Base-by-base conservation (phyloP, 2,329 filamentous ascomycete species). In the Leptographium radiaticola region DNA sequence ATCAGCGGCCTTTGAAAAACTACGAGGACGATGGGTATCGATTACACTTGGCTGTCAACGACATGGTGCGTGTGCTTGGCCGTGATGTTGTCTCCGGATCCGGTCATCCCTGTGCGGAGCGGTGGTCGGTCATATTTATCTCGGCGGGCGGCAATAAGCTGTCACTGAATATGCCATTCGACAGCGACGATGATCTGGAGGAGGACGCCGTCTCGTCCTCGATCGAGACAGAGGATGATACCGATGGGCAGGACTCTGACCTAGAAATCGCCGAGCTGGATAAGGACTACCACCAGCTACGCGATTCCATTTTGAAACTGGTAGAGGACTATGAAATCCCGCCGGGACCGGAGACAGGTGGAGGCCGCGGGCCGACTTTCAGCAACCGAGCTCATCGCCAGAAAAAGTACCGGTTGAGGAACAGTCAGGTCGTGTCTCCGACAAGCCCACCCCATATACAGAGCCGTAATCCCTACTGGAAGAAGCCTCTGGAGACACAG, bases 281-380 rank as follows among this genome's bases (percentile, higher is more conserved):
- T 65, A 87, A 86, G 61, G 86, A 89, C 62, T 89, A 90, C 60
- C 86, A 89, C 63, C 84, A 87, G 58, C 70, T 94, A 5, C 84
- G 90, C 55, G 83, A 89, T 56, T 87, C 87, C 0, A 87, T 94
- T 52, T 70, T 89, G 56, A 89, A 86, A 64, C 73, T 94, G 6
- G 85, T 93, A 1, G 80, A 89, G 62, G 87, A 94, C 58, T 90
- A 86, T 57, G 87, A 93, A 62, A 86, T 89, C 45, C 84, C 86
- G 0, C 81, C 84, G 52, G 80, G 77, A 44, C 68, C 84, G 12
- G 79, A 84, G 47, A 75, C 76, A 6, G 77, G 79, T 50, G 76
- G 74, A 34, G 73, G 75, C 44, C 76, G 75, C 15, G 79, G 81
- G 33, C 81, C 78, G 38, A 62, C 63, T 0, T 84, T 88, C 60